Evolutionary conservation across 1,139 yeast species (phyloP), one percentile per base, ranked within the genome.

Genomic region (Geotrichum siamense): DNA sequence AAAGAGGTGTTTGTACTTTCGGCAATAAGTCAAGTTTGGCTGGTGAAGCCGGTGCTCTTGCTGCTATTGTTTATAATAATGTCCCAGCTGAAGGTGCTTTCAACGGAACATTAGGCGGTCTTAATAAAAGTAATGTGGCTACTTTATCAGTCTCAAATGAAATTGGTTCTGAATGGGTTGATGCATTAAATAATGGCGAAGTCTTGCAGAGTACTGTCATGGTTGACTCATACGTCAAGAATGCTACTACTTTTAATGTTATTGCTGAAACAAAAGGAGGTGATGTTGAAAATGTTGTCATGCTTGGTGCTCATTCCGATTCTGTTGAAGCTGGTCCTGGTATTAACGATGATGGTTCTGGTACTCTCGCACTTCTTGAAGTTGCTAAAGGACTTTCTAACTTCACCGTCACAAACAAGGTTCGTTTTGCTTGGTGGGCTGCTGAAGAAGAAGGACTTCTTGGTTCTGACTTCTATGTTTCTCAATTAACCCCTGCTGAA

Each of bases 381-480:
- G 93, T 87, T 44, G 96, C 96, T 43, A 74, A 76, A 57, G 79
- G 79, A 45, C 76, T 89, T 62, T 67, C 91, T 41, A 73, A 82
- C 38, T 89, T 74, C 71, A 76, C 77, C 57, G 75, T 85, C 43
- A 82, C 76, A 56, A 87, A 89, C 62, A 87, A 91, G 39, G 96
- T 89, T 35, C 78, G 96, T 63, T 84, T 89, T 63, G 96, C 94
- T 3, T 89, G 94, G 93, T 89, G 96, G 95, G 81, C 96, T 32
- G 96, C 95, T 44, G 97, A 89, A 68, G 97, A 89, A 64, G 95
- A 87, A 69, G 97, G 97, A 0, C 75, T 89, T 44, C 66, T 86
- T 50, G 97, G 97, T 3, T 85, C 95, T 5, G 78, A 76, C 55
- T 74, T 72, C 61, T 89, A 89, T 56, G 94, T 91, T 41, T 63